Base-by-base conservation (phyloP, 768 basidiomycete species). In the Collybiopsis luxurians region DNA sequence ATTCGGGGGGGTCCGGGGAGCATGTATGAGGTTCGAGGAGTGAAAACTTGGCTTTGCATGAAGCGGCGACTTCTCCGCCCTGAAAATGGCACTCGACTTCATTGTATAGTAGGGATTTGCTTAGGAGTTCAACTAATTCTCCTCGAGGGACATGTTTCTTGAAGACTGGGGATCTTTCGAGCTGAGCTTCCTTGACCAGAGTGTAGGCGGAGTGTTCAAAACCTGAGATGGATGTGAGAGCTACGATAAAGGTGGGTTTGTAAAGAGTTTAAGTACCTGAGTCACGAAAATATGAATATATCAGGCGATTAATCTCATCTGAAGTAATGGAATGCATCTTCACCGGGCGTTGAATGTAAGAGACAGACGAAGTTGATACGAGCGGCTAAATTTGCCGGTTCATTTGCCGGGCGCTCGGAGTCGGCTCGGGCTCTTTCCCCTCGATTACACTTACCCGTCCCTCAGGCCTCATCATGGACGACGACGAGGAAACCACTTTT, bases 81-180 rank as follows among this genome's bases (percentile, higher is more conserved):
- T 83, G 81, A 86, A 89, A 93, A 64, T 93, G 92, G 6, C 86
- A 80, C 74, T 94, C 92, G 52, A 89, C 89, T 72, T 94, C 92
- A 19, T 79, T 75, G 62, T 91, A 94, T 10, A 93, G 79, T 17
- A 94, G 73, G 3, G 92, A 84, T 71, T 91, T 93, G 66, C 81
- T 80, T 31, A 94, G 80, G 23, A 92, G 82, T 56, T 93, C 90
- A 39, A 92, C 75, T 24, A 94, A 80, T 66, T 92, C 89, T 11
- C 92, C 92, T 19, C 90, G 83, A 24, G 85, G 87, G 51, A 94
- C 85, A 58, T 89, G 87, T 65, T 86, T 57, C 60, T 80, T 76
- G 58, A 86, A 79, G 60, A 85, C 78, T 44, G 86, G 80, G 2
- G 89, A 88, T 59, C 78, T 78, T 55, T 91, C 86, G 48, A 93